Evolutionary conservation across 1,284 basidiomycete species (phyloP).

Genomic region (Hypsizygus ulmarius): DNA sequence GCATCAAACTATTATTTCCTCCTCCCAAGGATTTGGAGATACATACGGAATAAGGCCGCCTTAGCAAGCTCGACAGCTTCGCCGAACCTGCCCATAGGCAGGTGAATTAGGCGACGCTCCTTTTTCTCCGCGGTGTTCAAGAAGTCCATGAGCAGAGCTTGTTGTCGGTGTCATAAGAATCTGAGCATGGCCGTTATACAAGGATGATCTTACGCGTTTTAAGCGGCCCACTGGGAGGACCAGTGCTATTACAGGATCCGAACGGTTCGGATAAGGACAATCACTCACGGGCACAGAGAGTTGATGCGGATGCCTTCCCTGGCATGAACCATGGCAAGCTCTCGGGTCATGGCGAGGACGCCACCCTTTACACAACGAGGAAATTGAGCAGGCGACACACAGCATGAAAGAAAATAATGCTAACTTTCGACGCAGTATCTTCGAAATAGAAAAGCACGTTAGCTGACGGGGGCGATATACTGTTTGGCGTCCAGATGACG

Average conservation of each 20-base stretch:
- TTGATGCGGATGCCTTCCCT: conserved; percentile 95
- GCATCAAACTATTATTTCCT: conserved; percentile 1
- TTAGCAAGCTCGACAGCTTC: conserved; percentile 94
- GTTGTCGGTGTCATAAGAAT: conserved; percentile 11
- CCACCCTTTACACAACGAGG: conserved; percentile 60
- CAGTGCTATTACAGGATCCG: conserved; percentile 6
- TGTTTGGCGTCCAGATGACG: conserved; percentile 29
- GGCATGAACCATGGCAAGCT: conserved; percentile 96
- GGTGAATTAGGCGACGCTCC: conserved; percentile 85
- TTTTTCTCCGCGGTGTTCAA: conserved; percentile 96
- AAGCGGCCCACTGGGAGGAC: conserved; percentile 71
- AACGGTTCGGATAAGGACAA: conserved; percentile 1
- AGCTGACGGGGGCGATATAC: conserved; percentile 4
- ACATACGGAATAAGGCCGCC: conserved; percentile 86
- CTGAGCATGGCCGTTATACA: conserved; percentile 3
- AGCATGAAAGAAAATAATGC: conserved; percentile 5
- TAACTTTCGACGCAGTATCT: conserved; percentile 86
- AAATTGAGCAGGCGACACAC: conserved; percentile 3
- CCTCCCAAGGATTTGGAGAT: conserved; percentile 2
- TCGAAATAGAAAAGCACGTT: conserved; percentile 6
- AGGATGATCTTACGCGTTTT: conserved; percentile 71
- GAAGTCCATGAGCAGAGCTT: conserved; percentile 96
- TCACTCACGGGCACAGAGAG: conserved; percentile 87
- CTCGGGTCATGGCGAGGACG: conserved; percentile 96
- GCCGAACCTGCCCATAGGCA: conserved; percentile 96